Conservation (phyloP, 805 yeast species). For the Jamesozyma lodderae region DNA sequence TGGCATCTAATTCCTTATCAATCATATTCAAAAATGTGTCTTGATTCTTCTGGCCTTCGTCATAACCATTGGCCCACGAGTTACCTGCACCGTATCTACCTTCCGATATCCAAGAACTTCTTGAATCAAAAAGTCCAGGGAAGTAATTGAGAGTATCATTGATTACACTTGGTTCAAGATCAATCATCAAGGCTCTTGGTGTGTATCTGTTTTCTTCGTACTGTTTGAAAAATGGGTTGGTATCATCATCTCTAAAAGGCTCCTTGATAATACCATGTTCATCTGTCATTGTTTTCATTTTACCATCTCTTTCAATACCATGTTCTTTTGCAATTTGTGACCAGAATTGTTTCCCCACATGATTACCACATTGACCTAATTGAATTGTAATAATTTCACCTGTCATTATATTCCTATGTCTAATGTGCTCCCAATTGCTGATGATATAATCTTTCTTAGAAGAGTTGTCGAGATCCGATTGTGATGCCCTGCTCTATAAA, state of each 20-base stretch:
- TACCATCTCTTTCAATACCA: constrained; percentile 47
- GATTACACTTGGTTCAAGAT: constrained; percentile 85
- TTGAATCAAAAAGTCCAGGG: constrained; percentile 67
- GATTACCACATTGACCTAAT: constrained; percentile 90
- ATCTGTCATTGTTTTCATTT: constrained; percentile 8
- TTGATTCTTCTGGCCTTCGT: constrained; percentile 55
- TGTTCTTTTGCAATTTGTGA: constrained; percentile 79
- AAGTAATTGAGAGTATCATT: constrained; percentile 46
- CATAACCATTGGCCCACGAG: constrained; percentile 89
- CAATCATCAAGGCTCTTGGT: constrained; percentile 79
- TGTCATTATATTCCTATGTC: too few relatives aligned
- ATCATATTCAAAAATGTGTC: constrained; percentile 76
- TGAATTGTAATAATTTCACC: constrained; percentile 67
- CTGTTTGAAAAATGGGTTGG: constrained; percentile 74
- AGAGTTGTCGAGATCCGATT: too few relatives aligned
- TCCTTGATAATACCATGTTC: constrained; percentile 2
- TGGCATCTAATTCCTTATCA: constrained; percentile 81
- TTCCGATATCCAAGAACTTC: constrained; percentile 70
- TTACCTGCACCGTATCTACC: constrained; percentile 93
- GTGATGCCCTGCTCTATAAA: too few relatives aligned
- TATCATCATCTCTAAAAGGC: constrained; percentile 50
- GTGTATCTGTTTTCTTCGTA: constrained; percentile 71
- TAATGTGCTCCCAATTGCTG: too few relatives aligned
- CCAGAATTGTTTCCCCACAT: constrained; percentile 91
- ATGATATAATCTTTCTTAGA: too few relatives aligned